A percentile compares a stretch with the other conserved stretches of the same genome.
Conservation (phyloP, 495 filamentous ascomycete genomes). For the Trichoderma parareesei region DNA sequence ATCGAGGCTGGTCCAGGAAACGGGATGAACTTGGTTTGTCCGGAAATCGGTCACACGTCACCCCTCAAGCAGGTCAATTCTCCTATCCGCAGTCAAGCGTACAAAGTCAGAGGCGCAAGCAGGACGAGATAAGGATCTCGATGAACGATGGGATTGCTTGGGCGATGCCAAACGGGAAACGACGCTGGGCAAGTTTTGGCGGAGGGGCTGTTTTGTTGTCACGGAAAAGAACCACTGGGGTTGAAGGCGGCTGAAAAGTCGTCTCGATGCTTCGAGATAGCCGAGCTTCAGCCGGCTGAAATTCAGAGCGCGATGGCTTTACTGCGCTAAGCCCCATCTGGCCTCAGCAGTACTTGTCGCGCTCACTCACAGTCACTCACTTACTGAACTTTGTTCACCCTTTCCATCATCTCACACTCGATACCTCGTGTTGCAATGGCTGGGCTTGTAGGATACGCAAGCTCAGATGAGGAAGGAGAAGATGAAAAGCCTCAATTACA, state of each 20-base stretch:
- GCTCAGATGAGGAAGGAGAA: conserved; percentile 68
- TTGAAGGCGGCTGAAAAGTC: background rate
- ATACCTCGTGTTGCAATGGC: conserved; percentile 39
- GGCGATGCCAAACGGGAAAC: background rate
- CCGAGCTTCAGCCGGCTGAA: background rate
- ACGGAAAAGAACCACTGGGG: background rate
- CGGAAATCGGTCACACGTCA: background rate
- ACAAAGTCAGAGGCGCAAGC: background rate
- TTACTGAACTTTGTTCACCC: background rate
- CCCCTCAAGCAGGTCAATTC: background rate
- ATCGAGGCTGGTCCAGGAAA: background rate
- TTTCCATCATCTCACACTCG: background rate
- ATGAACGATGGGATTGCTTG: background rate
- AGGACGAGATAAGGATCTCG: too few species aligned
- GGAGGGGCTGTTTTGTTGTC: background rate
- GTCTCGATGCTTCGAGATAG: background rate
- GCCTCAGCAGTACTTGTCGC: background rate
- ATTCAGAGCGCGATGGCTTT: background rate
- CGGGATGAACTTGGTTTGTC: background rate
- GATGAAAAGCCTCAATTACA: conserved; percentile 9
- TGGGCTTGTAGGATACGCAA: conserved; percentile 62
- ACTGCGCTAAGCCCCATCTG: background rate
- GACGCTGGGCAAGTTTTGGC: background rate
- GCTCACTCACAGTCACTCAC: background rate
- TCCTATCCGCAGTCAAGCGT: background rate